phyloP scores from a whole-genome alignment of 345 rosid species.

The Gossypium sturtianum region DNA sequence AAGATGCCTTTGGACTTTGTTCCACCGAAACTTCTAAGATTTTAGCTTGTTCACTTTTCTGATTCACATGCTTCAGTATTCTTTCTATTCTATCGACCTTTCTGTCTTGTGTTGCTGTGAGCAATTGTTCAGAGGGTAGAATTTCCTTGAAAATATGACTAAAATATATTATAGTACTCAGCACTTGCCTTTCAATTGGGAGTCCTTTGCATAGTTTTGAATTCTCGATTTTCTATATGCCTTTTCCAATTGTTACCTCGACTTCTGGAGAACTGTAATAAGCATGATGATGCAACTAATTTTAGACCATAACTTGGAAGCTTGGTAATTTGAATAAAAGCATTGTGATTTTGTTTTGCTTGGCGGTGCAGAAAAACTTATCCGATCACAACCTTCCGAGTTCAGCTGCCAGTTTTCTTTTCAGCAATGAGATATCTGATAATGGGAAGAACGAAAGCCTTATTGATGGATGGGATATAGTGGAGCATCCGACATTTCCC shows the following conservation, averaged over 20 bases:
- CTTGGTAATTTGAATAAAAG: neutral
- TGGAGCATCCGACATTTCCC: conserved; percentile 82
- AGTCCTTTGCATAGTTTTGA: neutral
- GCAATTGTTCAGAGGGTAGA: neutral
- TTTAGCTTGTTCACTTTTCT: conserved; percentile 1
- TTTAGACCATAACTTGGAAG: neutral
- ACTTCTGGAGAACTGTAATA: neutral
- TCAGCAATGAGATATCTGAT: conserved; percentile 48
- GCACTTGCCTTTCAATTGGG: neutral
- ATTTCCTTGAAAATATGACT: neutral
- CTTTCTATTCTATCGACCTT: neutral
- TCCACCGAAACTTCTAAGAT: neutral
- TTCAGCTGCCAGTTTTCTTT: conserved; percentile 58
- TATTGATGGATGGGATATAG: conserved; percentile 90
- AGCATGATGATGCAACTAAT: neutral
- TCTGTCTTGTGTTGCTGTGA: neutral
- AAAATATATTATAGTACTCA: neutral
- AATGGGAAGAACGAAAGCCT: conserved; percentile 55
- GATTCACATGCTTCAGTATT: neutral
- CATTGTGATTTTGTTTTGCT: conserved; percentile 2
- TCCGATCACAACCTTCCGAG: conserved; percentile 48
- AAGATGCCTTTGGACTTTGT: conserved; percentile 10
- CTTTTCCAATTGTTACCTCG: neutral
- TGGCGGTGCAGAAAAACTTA: conserved; percentile 45
- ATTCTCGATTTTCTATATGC: neutral